phyloP scores from a whole-genome alignment of 345 rosid genomes.

The Microcos paniculata region DNA sequence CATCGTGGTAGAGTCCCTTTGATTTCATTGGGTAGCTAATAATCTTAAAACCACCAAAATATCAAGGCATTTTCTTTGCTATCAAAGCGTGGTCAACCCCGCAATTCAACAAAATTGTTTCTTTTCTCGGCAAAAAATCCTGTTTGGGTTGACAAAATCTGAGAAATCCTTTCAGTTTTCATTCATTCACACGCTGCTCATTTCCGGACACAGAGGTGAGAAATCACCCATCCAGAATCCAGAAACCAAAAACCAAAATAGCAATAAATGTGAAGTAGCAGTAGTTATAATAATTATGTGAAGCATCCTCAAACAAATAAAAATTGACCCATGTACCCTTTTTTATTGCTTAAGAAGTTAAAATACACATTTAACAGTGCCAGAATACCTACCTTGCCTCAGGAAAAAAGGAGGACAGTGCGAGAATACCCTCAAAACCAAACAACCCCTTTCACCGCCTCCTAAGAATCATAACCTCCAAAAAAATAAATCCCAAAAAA shows the following conservation, averaged over 20 bases:
- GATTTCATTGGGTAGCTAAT: not conserved
- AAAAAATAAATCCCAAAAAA: not conserved
- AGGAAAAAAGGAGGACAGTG: too few relatives aligned
- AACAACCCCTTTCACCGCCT: not conserved
- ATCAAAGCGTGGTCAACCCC: not conserved
- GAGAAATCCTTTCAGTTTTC: not conserved
- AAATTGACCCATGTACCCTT: not conserved
- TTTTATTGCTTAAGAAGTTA: not conserved
- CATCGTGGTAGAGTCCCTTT: not conserved
- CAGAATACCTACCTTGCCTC: too few relatives aligned
- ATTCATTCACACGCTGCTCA: not conserved
- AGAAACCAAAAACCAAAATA: not conserved
- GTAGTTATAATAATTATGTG: not conserved
- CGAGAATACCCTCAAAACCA: not conserved
- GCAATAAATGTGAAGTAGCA: not conserved
- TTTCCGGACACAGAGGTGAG: not conserved
- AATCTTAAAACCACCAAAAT: too few relatives aligned
- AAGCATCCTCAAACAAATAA: not conserved
- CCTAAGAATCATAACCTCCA: not conserved
- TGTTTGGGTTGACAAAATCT: not conserved
- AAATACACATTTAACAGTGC: not conserved
- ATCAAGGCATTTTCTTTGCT: not conserved
- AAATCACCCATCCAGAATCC: not conserved
- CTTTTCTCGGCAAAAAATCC: not conserved
- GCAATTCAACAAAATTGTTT: not conserved